These are phyloP conservation scores for Zoysia pacifica DNA, from an alignment of 176 grass and related monocot genomes.

Conservation along the genomic window DNA sequence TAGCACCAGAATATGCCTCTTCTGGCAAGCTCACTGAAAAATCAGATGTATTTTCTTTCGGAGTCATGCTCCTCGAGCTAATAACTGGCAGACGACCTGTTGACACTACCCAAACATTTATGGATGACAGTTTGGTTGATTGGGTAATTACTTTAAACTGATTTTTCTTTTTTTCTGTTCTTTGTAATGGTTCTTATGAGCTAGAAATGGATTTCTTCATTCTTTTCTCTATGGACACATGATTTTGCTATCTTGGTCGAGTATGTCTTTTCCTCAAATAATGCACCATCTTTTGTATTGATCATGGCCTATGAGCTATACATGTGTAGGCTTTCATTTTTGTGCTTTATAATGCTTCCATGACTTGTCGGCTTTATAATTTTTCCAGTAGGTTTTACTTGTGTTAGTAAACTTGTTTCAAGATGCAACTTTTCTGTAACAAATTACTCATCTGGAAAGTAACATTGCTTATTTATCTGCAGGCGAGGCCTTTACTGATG, in stretches of 20 bases:
- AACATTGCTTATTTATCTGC: constrained; percentile 30
- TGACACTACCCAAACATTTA: constrained; percentile 74
- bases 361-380: neutral
- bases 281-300: neutral
- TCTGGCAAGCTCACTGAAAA: constrained; percentile 97
- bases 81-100: constrained; percentile 87
- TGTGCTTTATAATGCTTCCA: neutral
- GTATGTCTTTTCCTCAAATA: constrained; percentile 1
- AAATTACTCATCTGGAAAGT: neutral
- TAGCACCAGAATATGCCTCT: constrained; percentile 97
- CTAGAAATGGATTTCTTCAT: neutral
- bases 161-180: constrained; percentile 39
- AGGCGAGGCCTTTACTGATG: constrained; percentile 88
- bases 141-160: constrained; percentile 69
- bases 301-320: neutral
- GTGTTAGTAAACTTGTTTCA: neutral
- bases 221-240: neutral
- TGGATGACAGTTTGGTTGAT: constrained; percentile 96
- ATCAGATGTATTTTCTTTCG: constrained; percentile 95
- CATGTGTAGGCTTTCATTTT: neutral
- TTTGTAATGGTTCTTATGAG: neutral
- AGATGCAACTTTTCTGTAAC: neutral
- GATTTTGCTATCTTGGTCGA: neutral
- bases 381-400: neutral
- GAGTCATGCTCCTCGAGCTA: constrained; percentile 96